phyloP scores from a whole-genome alignment of 116 monocot species.

The Zostera marina region DNA sequence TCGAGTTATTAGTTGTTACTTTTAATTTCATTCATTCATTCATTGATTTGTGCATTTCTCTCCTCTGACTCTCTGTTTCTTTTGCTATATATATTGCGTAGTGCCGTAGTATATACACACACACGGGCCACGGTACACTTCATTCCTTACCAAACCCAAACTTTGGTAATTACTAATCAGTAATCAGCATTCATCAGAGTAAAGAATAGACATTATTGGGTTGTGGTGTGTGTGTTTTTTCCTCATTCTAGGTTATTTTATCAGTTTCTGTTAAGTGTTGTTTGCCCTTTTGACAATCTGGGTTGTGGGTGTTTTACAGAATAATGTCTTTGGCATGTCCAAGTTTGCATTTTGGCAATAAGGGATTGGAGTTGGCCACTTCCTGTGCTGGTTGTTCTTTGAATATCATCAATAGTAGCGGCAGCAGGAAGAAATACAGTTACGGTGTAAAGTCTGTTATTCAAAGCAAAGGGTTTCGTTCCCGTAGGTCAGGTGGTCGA shows the following conservation, averaged over 20 bases:
- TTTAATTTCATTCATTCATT: too few species aligned
- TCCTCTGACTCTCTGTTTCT: background rate
- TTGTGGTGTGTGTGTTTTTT: too few species aligned
- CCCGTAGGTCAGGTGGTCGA: slow-evolving; percentile 8
- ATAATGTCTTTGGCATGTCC: slow-evolving; percentile 22
- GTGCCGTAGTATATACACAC: too few species aligned
- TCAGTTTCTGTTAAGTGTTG: background rate
- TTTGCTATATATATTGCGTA: too few species aligned
- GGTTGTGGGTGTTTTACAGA: slow-evolving; percentile 3
- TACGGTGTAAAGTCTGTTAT: background rate
- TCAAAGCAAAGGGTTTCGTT: background rate
- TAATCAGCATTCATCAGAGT: too few species aligned
- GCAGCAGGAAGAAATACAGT: background rate
- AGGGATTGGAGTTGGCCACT: slow-evolving; percentile 6
- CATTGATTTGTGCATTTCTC: too few species aligned
- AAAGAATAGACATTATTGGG: too few species aligned
- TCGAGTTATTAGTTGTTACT: too few species aligned
- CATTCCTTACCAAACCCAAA: too few species aligned
- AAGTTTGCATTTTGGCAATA: slow-evolving; percentile 8
- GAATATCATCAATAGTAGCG: too few species aligned
- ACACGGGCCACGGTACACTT: too few species aligned
- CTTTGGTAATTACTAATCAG: too few species aligned
- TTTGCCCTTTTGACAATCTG: background rate
- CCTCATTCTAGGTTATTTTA: background rate
- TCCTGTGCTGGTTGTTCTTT: slow-evolving; percentile 6